Conservation (phyloP, 108 stramenopile genomes). For the Chaetoceros muelleri region DNA sequence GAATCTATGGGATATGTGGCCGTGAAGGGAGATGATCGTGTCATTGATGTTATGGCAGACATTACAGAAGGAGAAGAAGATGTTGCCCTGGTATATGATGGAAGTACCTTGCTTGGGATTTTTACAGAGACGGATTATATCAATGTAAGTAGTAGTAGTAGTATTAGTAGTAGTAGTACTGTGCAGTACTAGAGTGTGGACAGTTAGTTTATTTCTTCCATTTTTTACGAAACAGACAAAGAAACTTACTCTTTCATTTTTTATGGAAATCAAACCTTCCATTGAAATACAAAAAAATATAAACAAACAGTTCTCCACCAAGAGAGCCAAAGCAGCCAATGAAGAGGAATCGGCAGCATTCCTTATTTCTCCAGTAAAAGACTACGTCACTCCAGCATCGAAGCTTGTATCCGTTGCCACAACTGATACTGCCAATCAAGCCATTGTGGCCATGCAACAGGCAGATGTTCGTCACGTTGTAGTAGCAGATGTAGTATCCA, state of each 20-base stretch:
- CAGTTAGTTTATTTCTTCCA: too few relatives aligned
- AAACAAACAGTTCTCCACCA: conserved; percentile 50
- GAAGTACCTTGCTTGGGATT: conserved; percentile 53
- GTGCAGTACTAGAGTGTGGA: too few relatives aligned
- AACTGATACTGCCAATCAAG: conserved; percentile 56
- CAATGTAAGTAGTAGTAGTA: conserved; percentile 19
- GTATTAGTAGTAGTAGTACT: background rate
- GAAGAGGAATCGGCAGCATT: conserved; percentile 65
- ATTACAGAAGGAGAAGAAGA: conserved; percentile 36
- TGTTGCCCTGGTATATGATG: conserved; percentile 57
- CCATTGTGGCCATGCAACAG: conserved; percentile 65
- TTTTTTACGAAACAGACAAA: too few relatives aligned
- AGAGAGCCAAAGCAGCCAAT: conserved; percentile 30
- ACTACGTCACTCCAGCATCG: conserved; percentile 55
- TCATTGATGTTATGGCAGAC: conserved; percentile 70
- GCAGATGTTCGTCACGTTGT: conserved; percentile 64
- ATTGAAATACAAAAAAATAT: too few relatives aligned
- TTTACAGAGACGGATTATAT: conserved; percentile 93
- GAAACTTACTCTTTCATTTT: too few relatives aligned
- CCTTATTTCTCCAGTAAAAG: conserved; percentile 51
- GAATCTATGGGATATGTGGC: conserved; percentile 35
- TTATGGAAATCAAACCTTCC: too few relatives aligned
- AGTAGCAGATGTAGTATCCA: conserved; percentile 30
- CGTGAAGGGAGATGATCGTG: conserved; percentile 42
- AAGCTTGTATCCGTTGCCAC: conserved; percentile 39